phyloP scores from a whole-genome alignment of 768 basidiomycete species.

The Strobilomyces echinocephalus region DNA sequence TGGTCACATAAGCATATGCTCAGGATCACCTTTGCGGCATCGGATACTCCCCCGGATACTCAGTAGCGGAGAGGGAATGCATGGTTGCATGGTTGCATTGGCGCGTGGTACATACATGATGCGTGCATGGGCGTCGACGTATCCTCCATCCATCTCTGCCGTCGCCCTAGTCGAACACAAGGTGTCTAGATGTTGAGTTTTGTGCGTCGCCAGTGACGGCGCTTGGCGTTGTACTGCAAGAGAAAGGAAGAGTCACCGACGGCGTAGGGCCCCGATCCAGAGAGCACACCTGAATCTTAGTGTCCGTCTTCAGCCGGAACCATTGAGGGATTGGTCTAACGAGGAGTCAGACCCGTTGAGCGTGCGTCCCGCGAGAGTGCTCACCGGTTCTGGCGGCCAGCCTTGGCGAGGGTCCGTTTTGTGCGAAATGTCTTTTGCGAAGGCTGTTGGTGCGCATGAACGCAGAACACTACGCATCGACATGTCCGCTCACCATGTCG shows the following conservation, averaged over 20 bases:
- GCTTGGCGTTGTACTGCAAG: conserved; percentile 83
- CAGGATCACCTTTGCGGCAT: too few relatives aligned
- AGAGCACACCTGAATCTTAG: conserved; percentile 76
- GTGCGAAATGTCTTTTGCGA: conserved; percentile 98
- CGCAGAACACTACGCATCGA: background rate
- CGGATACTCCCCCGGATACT: background rate
- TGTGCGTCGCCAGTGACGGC: conserved; percentile 98
- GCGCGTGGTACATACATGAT: conserved; percentile 30
- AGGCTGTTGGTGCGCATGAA: conserved; percentile 52
- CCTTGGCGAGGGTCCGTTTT: conserved; percentile 97
- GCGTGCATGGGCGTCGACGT: conserved; percentile 12
- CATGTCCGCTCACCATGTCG: conserved; percentile 43
- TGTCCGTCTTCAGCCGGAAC: conserved; percentile 97
- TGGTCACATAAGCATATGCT: too few relatives aligned
- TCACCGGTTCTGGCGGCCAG: conserved; percentile 90
- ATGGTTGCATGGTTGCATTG: conserved; percentile 16
- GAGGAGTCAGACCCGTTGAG: conserved; percentile 1
- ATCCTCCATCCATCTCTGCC: conserved; percentile 13
- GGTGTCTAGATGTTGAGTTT: conserved; percentile 87
- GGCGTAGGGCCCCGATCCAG: background rate
- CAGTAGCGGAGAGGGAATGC: background rate
- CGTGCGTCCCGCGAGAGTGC: conserved; percentile 17
- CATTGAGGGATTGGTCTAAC: conserved; percentile 96
- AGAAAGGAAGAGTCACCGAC: background rate
- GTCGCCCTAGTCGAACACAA: conserved; percentile 1